Percentiles rank a stretch among this genome's conserved stretches.
Conservation (phyloP, 2,329 filamentous ascomycete genomes). For the Rhynchosporium graminicola region DNA sequence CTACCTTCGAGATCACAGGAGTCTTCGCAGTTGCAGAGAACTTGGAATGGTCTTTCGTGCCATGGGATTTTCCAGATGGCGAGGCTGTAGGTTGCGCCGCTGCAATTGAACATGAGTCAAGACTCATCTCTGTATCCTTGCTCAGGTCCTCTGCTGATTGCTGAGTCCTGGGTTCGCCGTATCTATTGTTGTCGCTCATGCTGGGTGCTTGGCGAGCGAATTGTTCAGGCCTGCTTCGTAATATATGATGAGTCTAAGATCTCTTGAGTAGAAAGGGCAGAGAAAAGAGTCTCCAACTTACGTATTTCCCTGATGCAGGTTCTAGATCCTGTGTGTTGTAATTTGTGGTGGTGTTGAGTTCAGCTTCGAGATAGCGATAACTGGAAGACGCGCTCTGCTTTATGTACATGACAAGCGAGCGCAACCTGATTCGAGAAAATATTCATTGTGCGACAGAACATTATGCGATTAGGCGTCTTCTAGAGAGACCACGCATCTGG, state of each 20-base stretch:
- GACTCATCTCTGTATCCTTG: background rate
- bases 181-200: background rate
- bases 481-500: background rate
- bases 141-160: background rate
- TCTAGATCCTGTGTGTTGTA: background rate
- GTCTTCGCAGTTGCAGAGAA: too few species aligned
- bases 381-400: background rate
- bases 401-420: background rate
- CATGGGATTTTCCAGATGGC: too few species aligned
- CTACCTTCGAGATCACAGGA: too few species aligned
- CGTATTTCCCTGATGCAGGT: background rate
- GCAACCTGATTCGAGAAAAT: background rate
- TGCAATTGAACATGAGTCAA: background rate
- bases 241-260: background rate
- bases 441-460: background rate
- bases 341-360: background rate
- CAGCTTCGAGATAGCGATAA: background rate
- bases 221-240: background rate
- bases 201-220: background rate
- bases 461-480: background rate
- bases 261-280: background rate
- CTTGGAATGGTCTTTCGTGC: background rate
- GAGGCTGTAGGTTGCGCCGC: background rate
- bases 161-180: background rate
- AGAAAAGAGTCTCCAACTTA: background rate